Evolutionary conservation across 73 alveolate species (phyloP).

Genomic region (Paramecium biaurelia): DNA sequence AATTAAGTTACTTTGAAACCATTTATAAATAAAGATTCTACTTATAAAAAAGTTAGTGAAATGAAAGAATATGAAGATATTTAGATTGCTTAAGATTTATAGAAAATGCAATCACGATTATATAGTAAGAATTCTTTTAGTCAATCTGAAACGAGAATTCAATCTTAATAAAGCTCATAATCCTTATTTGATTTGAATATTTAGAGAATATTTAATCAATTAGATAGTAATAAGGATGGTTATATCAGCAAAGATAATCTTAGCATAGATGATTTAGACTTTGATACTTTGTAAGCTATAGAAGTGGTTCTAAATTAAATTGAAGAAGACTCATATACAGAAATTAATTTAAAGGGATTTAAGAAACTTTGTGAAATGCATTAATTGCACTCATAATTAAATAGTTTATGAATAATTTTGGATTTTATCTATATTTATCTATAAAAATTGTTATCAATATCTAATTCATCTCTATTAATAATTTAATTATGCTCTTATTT

Average conservation of each 20-base stretch:
- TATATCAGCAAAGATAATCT: background rate
- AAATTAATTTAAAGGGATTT: background rate
- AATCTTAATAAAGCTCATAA: background rate
- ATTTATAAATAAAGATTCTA: background rate
- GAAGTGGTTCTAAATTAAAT: background rate
- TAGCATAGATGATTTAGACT: background rate
- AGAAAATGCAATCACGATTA: background rate
- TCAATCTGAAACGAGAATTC: background rate
- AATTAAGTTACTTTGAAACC: slow-evolving; percentile 1
- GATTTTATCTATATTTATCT: background rate
- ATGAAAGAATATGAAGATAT: background rate
- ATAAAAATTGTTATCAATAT: background rate
- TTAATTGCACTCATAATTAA: background rate
- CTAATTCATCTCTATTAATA: slow-evolving; percentile 3
- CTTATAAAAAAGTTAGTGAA: background rate
- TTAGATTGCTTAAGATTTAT: background rate
- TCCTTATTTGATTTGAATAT: background rate
- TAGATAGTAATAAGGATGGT: slow-evolving; percentile 20
- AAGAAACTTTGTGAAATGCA: background rate
- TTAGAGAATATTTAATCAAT: background rate
- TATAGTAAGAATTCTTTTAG: background rate
- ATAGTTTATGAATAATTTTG: background rate
- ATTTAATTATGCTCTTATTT: slow-evolving; percentile 18
- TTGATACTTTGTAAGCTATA: background rate
- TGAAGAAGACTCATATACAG: background rate